phyloP scores from a whole-genome alignment of 106 monocot species.

The Amphibolis antarctica region DNA sequence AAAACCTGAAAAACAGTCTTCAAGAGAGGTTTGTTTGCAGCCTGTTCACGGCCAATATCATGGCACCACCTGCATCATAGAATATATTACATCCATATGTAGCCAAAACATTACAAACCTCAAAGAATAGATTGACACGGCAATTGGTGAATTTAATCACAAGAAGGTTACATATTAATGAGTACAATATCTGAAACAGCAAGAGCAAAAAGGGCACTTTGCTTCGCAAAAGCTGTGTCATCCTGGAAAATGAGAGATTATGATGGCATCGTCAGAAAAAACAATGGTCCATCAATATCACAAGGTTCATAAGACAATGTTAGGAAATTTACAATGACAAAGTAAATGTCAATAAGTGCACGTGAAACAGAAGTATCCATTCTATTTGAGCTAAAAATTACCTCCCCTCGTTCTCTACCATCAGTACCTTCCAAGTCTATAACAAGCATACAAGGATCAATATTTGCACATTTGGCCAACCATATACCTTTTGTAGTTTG shows the following conservation, averaged over 20 bases:
- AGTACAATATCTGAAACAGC: conserved; percentile 92
- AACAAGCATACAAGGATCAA: conserved; percentile 78
- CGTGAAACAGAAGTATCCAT: no score
- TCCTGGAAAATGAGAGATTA: conserved; percentile 38
- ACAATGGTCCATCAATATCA: no score
- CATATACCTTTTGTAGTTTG: conserved; percentile 94
- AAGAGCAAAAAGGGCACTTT: conserved; percentile 94
- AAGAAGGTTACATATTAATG: conserved; percentile 71
- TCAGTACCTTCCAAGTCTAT: conserved; percentile 92
- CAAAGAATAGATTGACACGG: neutral
- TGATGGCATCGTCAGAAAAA: no score
- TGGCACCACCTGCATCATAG: conserved; percentile 69
- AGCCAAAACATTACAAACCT: neutral
- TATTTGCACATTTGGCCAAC: conserved; percentile 51
- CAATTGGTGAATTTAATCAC: neutral
- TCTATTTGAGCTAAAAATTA: conserved; percentile 5
- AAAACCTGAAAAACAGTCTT: conserved; percentile 86
- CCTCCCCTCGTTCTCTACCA: conserved; percentile 92
- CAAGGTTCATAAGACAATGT: no score
- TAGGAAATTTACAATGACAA: no score
- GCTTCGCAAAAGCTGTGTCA: conserved; percentile 97
- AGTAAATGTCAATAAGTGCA: no score
- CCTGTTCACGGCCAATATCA: conserved; percentile 92
- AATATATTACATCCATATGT: conserved; percentile 1
- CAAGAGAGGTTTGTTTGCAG: conserved; percentile 77